Evolutionary conservation across 129 eudicot species (phyloP).

Genomic region (Artemisia annua): DNA sequence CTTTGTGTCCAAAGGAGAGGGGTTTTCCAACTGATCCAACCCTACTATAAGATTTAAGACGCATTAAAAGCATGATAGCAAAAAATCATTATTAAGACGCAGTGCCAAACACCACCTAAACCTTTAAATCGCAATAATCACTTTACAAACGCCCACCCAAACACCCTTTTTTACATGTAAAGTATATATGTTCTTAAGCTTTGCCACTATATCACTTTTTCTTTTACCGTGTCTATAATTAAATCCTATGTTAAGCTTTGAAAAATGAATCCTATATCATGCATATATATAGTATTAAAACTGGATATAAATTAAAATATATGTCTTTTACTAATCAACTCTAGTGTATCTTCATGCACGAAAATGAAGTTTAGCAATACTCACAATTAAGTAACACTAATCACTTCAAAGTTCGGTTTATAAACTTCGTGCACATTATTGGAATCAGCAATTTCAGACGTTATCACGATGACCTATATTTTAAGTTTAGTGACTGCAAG

Average conservation of each 20-base stretch:
- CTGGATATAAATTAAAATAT: background rate
- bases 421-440: background rate
- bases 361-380: background rate
- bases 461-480: background rate
- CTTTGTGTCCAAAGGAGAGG: too few relatives aligned
- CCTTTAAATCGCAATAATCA: background rate
- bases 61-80: too few relatives aligned
- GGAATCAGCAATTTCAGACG: conserved; percentile 8
- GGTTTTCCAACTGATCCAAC: too few relatives aligned
- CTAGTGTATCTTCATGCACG: background rate
- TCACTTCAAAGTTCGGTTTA: background rate
- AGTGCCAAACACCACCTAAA: background rate
- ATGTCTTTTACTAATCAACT: background rate
- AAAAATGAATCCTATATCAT: too few relatives aligned
- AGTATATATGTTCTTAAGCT: background rate
- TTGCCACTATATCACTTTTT: background rate
- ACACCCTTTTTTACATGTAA: background rate
- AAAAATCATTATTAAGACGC: too few relatives aligned
- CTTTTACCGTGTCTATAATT: background rate
- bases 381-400: background rate
- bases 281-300: background rate
- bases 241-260: too few relatives aligned
- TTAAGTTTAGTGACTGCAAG: background rate
- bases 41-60: too few relatives aligned
- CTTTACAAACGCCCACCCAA: background rate